phyloP scores from a whole-genome alignment of 371 early-diverging fungal species.

The Mortierella sp. region DNA sequence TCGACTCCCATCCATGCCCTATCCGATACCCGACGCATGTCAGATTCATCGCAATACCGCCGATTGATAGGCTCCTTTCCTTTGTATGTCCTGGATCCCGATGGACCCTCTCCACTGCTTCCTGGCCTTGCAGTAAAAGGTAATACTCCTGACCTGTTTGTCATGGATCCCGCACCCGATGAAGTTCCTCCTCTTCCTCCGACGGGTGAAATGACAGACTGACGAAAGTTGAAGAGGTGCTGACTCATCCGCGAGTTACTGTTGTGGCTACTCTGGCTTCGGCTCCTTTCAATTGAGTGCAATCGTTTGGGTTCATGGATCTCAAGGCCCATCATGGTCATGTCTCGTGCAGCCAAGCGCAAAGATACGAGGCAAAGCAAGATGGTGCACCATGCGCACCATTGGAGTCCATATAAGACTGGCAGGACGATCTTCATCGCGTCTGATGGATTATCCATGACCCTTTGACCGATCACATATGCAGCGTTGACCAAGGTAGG shows the following conservation, averaged over 20 bases:
- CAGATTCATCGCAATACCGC: background rate
- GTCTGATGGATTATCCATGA: slow-evolving; percentile 13
- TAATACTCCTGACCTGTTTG: background rate
- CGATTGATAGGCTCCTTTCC: background rate
- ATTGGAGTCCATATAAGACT: slow-evolving; percentile 24
- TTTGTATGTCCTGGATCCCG: background rate
- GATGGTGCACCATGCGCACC: slow-evolving; percentile 27
- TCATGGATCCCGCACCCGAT: background rate
- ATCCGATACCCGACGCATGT: slow-evolving; percentile 3
- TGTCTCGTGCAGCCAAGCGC: slow-evolving; percentile 11
- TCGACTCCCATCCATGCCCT: slow-evolving; percentile 9
- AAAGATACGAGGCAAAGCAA: slow-evolving; percentile 17
- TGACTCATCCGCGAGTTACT: slow-evolving; percentile 9
- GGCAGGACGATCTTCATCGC: slow-evolving; percentile 17
- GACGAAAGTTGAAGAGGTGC: slow-evolving; percentile 19
- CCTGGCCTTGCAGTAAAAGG: background rate
- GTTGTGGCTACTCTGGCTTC: background rate
- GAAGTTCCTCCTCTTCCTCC: slow-evolving; percentile 1
- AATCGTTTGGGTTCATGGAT: slow-evolving; percentile 18
- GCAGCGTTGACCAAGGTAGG: slow-evolving; percentile 8
- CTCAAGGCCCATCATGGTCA: slow-evolving; percentile 13
- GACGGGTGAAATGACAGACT: slow-evolving; percentile 13
- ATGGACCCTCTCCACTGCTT: background rate
- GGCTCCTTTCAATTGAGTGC: background rate
- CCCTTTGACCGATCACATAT: slow-evolving; percentile 19